Base-by-base conservation (phyloP, 192 early-diverging fungal genomes). In the Geranomyces variabilis region DNA sequence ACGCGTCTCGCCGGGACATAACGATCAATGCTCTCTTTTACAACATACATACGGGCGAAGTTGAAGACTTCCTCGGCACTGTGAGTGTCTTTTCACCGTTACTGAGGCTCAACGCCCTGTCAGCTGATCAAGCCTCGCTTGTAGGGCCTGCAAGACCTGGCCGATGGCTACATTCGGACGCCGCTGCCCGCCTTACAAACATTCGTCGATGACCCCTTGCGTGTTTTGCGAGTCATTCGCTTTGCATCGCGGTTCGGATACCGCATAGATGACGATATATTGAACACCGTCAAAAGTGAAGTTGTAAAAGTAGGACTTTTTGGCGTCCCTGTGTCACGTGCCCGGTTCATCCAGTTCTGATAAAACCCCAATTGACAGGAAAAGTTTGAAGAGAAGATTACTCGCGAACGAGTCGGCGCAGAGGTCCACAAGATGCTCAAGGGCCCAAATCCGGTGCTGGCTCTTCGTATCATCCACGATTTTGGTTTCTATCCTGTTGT, bases 21-120 rank as follows among this genome's bases (percentile, higher is more conserved):
- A 99, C 97, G 26, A 96, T 99, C 76, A 99, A 99, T 70, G 90
- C 95, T 15, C 82, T 99, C 55, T 97, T 99, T 64, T 99, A 95
- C 81, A 99, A 99, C 78, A 86, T 99, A 14, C 89, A 93, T 66
- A 93, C 93, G 0, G 34, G 56, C 10, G 43, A 68, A 51, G 48
- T 75, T 22, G 73, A 75, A 41, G 73, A 75, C 49, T 75, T 67
- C 34, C 71, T 58, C 24, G 73, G 66, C n/a, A 75, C 68, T 41
- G 58, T 60, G 28, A 60, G 58, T 41, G 36, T 41, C 5, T 10
- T 10, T 10, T 41, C 3, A 41, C 36, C 3, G 15, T 41, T 41
- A n/a, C 10, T 41, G 36, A 7, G 5, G 51, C 51, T 53, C 6
- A 17, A 26, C 19, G 2, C 14, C 58, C 15, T 9, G 55, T 28